phyloP scores from a whole-genome alignment of 345 rosid genomes.

The Acer negundo region DNA sequence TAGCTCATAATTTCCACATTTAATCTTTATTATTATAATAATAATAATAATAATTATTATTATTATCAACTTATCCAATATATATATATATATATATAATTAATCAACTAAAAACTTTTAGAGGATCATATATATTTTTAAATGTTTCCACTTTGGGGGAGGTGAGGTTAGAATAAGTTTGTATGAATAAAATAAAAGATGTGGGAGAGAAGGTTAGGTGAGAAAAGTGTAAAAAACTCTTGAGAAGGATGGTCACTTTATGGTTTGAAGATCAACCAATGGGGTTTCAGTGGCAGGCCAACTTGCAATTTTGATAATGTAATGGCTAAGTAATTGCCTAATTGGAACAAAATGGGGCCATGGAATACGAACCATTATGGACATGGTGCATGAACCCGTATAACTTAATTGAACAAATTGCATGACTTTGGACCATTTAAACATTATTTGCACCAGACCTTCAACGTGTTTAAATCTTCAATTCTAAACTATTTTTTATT shows the following conservation, averaged over 20 bases:
- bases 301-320: neutral
- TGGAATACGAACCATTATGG: neutral
- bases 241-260: neutral
- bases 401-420: neutral
- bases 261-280: neutral
- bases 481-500: no score
- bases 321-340: neutral
- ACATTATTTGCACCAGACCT: neutral
- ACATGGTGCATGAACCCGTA: constrained; percentile 36
- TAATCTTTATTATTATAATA: neutral
- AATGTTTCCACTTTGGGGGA: neutral
- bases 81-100: no score
- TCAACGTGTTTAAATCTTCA: constrained; percentile 16
- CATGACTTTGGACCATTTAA: neutral
- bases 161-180: neutral
- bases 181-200: neutral
- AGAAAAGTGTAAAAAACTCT: neutral
- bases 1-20: neutral
- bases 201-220: neutral
- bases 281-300: neutral
- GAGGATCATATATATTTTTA: neutral
- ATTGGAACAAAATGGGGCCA: constrained; percentile 16
- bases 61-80: neutral
- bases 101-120: neutral
- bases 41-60: no score